Evolutionary conservation across 2,329 filamentous ascomycete genomes (phyloP).

Genomic region (Elsinoe batatas): DNA sequence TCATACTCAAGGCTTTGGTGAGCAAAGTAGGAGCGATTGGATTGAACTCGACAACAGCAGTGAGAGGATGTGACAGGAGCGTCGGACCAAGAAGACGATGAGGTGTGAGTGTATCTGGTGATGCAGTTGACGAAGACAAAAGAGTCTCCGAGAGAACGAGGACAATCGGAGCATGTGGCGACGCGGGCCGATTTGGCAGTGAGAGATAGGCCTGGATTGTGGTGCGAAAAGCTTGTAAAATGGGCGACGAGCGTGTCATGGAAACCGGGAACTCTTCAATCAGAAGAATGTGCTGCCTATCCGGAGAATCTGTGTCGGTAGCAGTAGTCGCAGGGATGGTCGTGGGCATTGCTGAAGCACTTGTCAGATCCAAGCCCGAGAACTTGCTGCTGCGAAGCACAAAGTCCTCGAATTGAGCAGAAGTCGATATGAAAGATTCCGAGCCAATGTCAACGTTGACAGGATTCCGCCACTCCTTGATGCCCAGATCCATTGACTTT

Average conservation of each 20-base stretch:
- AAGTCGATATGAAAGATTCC: constrained; percentile 58
- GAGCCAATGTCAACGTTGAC: constrained; percentile 49
- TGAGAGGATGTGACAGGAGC: constrained; percentile 69
- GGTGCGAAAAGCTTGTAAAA: constrained; percentile 51
- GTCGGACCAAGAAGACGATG: constrained; percentile 81
- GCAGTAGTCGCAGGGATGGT: constrained; percentile 8
- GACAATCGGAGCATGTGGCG: constrained; percentile 51
- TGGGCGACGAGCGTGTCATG: constrained; percentile 35
- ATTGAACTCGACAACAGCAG: constrained; percentile 83
- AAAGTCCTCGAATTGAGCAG: constrained; percentile 86
- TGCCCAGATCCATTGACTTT: constrained; percentile 61
- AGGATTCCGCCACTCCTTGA: constrained; percentile 89
- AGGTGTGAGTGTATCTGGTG: constrained; percentile 84
- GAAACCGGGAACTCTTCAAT: constrained; percentile 44
- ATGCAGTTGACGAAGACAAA: constrained; percentile 72
- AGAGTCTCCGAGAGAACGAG: constrained; percentile 89
- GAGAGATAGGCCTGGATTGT: constrained; percentile 67
- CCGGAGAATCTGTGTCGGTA: constrained; percentile 10
- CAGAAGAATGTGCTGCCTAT: constrained; percentile 34
- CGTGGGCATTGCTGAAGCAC: constrained; percentile 6
- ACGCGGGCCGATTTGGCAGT: constrained; percentile 25
- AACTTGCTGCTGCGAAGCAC: constrained; percentile 73
- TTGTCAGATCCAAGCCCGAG: constrained; percentile 51
- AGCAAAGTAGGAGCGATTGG: constrained; percentile 78
- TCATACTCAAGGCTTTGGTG: constrained; percentile 68